Base-by-base conservation (phyloP, 2,329 filamentous ascomycete species). In the Cercospora janseana region DNA sequence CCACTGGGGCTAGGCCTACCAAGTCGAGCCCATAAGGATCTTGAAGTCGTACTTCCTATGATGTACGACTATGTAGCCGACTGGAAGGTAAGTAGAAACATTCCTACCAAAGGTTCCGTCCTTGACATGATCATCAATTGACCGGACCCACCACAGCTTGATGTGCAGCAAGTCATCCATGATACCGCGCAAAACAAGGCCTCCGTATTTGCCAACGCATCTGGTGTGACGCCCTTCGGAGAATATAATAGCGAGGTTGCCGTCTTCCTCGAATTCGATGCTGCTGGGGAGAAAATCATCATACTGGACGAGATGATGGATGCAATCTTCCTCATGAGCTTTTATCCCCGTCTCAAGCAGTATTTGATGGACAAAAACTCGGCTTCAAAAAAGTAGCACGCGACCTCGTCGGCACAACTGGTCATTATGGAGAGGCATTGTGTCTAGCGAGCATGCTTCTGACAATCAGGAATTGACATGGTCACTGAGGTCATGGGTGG, bases 301-400 rank as follows among this genome's bases (percentile, higher is more conserved):
- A 51, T 37, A 20, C 28, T 54, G 1, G 47, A 54, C 6, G 51
- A 54, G 40, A 54, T 54, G 51, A 38, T 51, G 3, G 51, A 54
- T 29, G 28, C 51, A n/a, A 34, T 29, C 3, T 54, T 54, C 18
- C 31, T 28, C 15, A 48, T 40, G 34, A 26, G 48, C 5, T 48
- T 51, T 32, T n/a, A n/a, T n/a, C n/a, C n/a, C n/a, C n/a, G n/a
- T n/a, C n/a, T n/a, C n/a, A n/a, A n/a, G n/a, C n/a, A n/a, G n/a
- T n/a, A n/a, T n/a, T n/a, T n/a, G n/a, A n/a, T n/a, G n/a, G n/a
- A n/a, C n/a, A n/a, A n/a, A n/a, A n/a, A n/a, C n/a, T n/a, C n/a
- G n/a, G n/a, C n/a, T n/a, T n/a, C n/a, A n/a, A n/a, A n/a, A n/a
- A n/a, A n/a, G n/a, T n/a, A n/a, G n/a, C n/a, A n/a, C n/a, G n/a